Evolutionary conservation across 345 rosid genomes (phyloP), one percentile per base, ranked within the genome.

Genomic region (Mallotus nudiflorus): DNA sequence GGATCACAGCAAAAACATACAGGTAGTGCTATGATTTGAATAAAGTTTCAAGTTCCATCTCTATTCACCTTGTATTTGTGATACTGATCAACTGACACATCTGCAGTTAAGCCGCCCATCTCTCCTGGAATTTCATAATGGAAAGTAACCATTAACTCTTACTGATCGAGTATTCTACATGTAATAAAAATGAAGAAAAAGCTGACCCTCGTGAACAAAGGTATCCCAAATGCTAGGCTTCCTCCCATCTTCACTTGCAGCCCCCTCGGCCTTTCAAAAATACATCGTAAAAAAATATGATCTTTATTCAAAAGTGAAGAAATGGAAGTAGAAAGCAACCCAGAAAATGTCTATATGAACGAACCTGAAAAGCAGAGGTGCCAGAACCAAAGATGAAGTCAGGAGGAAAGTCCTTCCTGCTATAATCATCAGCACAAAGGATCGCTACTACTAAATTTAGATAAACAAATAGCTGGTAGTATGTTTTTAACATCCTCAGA

Each of bases 291-390:
- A 39, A 39, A 14, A 40, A 1, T 62, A 1, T 20, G 0, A 20
- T 39, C 9, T 62, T 42, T 2, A 15, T 24, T 15, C 18, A 10
- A 9, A 39, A 10, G 25, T 52, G 11, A 9, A 61, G 65, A 56
- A 44, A 45, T 19, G 0, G 12, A 5, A 16, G 3, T 5, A 0
- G 51, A 13, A 63, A 25, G 20, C 24, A 27, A 18, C 16, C 58
- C 1, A 20, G 18, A 27, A 4, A 48, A 19, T 0, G n/a, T 24
- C 6, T 0, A n/a, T 1, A 9, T 19, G 24, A 65, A 20, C 8
- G 9, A 22, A 88, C 90, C 89, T 80, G 91, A 78, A 79, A 87
- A 59, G 91, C 89, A 22, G 93, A 83, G 39, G 87, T 75, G 50
- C 75, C 81, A 40, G 88, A 81, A 50, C 89, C 91, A n/a, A 87